Evolutionary conservation across 139 green algal species (phyloP), one percentile per base, ranked within the genome.

Genomic region (Mesostigma viride): DNA sequence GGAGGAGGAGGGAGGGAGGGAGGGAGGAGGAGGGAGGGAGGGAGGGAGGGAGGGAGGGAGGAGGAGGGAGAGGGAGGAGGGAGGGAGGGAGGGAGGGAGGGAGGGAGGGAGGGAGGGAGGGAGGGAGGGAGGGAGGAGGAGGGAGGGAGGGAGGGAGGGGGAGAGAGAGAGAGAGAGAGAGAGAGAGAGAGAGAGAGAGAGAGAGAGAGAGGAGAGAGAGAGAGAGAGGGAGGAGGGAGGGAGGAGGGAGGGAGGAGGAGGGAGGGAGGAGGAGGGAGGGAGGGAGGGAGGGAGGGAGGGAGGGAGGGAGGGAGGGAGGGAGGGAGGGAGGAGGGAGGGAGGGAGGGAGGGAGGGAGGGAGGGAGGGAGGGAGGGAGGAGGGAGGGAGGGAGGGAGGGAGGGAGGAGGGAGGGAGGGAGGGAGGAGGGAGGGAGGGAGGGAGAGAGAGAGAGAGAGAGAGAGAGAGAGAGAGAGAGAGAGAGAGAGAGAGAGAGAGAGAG

Each of bases 221-320:
- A 26, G 30, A 22, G 62, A 65, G 8, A 68, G 31, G 14, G 62
- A 11, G 62, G 58, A 32, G 58, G 62, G 62, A 62, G 33, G 30
- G 2, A 28, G 27, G 8, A 27, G 62, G n/a, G 33, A 32, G 31
- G 24, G 5, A 60, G 61, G 2, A 17, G n/a, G 61, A 67, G 2
- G 61, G 33, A 20, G 62, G n/a, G n/a, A n/a, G 26, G 0, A n/a
- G 30, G 33, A 32, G 58, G 34, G 62, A 53, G 46, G 62, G 30
- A 4, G 14, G 14, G 0, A 32, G 1, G 14, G 27, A 28, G 0
- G 33, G 30, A 22, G 62, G 30, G 62, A n/a, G 8, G 17, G 61
- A 62, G 31, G 20, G 35, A 63, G 62, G 58, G 62, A 32, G 30
- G 30, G 62, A 62, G 26, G 46, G 33, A 22, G 33, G 28, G 27